phyloP scores from a whole-genome alignment of 2,329 filamentous ascomycete genomes.

The Claviceps spartinae region DNA sequence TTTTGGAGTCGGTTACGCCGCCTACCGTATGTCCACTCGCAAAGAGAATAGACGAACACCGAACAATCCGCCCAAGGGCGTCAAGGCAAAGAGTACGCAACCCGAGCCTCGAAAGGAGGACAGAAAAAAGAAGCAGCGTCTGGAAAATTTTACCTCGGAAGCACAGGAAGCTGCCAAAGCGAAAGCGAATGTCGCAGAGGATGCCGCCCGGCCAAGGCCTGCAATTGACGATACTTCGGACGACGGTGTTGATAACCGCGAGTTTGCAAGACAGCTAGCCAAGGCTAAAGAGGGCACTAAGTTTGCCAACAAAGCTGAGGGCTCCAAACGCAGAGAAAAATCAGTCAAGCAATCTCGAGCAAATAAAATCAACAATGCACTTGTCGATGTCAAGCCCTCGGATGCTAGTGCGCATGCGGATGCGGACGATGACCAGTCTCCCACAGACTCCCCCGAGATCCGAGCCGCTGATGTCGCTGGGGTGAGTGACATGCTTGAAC shows the following conservation, averaged over 20 bases:
- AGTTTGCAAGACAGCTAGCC: conserved; percentile 63
- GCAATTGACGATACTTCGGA: conserved; percentile 31
- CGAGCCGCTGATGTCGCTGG: conserved; percentile 47
- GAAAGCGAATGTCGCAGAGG: conserved; percentile 17
- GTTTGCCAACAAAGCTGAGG: conserved; percentile 37
- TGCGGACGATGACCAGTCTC: conserved; percentile 69
- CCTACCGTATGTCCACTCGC: conserved; percentile 23
- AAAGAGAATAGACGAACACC: conserved; percentile 19
- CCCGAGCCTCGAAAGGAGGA: conserved; percentile 26
- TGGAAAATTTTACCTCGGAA: conserved; percentile 26
- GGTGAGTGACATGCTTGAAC: conserved; percentile 86
- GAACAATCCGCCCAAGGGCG: conserved; percentile 15
- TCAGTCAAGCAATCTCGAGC: conserved; percentile 57
- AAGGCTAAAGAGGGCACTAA: conserved; percentile 58
- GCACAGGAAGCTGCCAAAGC: conserved; percentile 25
- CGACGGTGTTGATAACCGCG: conserved; percentile 53
- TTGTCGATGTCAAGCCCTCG: conserved; percentile 32
- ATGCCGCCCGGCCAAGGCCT: conserved; percentile 1
- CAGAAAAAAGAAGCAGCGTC: conserved; percentile 32
- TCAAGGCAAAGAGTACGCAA: conserved; percentile 14
- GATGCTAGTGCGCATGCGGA: conserved; percentile 61
- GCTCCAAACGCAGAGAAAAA: conserved; percentile 51
- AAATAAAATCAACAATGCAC: conserved; percentile 33
- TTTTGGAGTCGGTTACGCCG: conserved; percentile 21
- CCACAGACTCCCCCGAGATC: conserved; percentile 51